Percentiles rank a stretch among this genome's conserved stretches.
phyloP scores from a whole-genome alignment of 768 basidiomycete species.

The Russula sp. region DNA sequence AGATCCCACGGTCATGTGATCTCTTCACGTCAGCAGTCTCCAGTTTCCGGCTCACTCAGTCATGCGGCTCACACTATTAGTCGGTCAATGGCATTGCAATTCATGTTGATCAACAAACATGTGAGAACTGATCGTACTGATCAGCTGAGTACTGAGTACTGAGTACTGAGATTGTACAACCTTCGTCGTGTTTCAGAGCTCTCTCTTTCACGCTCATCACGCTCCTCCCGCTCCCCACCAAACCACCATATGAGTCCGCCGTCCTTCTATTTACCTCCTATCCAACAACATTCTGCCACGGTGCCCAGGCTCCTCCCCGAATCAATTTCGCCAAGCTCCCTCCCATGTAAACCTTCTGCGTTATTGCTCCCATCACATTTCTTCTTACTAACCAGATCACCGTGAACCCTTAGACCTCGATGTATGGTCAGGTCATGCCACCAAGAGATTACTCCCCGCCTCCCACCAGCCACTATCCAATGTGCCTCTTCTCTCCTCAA shows the following conservation, averaged over 20 bases:
- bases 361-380: not conserved
- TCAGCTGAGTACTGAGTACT: no score
- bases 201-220: slow-evolving; percentile 26
- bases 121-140: no score
- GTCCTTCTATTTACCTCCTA: slow-evolving; percentile 27
- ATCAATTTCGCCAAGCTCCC: slow-evolving; percentile 28
- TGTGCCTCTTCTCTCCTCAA: slow-evolving; percentile 77
- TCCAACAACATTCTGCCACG: slow-evolving; percentile 22
- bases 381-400: not conserved
- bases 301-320: slow-evolving; percentile 21
- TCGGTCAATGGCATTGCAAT: no score
- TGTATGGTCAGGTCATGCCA: slow-evolving; percentile 49
- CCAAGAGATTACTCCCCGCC: slow-evolving; percentile 68
- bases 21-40: no score
- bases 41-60: no score
- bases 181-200: slow-evolving; percentile 29
- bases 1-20: no score
- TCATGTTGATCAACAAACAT: no score
- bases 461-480: slow-evolving; percentile 77
- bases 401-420: slow-evolving; percentile 54
- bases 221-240: slow-evolving; percentile 21
- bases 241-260: slow-evolving; percentile 24
- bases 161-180: no score
- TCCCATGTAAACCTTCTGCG: slow-evolving; percentile 19
- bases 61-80: no score